Evolutionary conservation across 306 rosid genomes (phyloP), one percentile per base, ranked within the genome.

Genomic region (Cucurbita pepo): DNA sequence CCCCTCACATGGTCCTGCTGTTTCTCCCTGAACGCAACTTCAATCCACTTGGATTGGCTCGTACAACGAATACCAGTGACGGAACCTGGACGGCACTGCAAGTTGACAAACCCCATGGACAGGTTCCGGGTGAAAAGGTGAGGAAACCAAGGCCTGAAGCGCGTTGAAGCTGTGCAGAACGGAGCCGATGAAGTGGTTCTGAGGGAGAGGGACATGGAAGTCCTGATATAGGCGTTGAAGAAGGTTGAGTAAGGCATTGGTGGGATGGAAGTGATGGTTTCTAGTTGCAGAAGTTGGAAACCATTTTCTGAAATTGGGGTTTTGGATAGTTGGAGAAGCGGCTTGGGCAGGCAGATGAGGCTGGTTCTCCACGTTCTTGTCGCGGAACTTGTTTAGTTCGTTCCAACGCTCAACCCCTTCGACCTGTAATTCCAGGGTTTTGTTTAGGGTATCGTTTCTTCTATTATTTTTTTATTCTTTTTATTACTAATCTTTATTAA

Each of bases 201-300:
- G 51, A 77, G 76, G 7, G 91, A 82, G 72, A 85, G 72, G 83
- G 88, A 48, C 18, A 76, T 13, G 70, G 86, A 51, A 77, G 77
- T 59, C 81, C 81, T 69, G 81, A 82, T 6, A 75, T 64, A 78
- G 70, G 86, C 79, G 19, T 80, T 80, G 21, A 84, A 82, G 63
- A 89, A 30, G 81, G 83, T 77, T 12, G 87, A 80, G 84, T 70
- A 86, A 7, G 82, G 73, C 87, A 88, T 78, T 79, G 82, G 43
- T 22, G 69, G 13, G 21, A 11, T 59, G 25, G 50, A 5, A 48
- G 6, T 16, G 54, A n/a, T 21, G 18, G 10, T 18, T 18, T 56
- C 65, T 73, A 82, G 82, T 77, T 52, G 78, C 5, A 57, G 80
- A 44, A 48, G 57, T 54, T 55, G 52, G 72, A 7, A 14, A 56